A percentile compares a stretch with the other conserved stretches of the same genome.
phyloP scores from a whole-genome alignment of 192 early-diverging fungal species.

The Backusella mclennaniae region DNA sequence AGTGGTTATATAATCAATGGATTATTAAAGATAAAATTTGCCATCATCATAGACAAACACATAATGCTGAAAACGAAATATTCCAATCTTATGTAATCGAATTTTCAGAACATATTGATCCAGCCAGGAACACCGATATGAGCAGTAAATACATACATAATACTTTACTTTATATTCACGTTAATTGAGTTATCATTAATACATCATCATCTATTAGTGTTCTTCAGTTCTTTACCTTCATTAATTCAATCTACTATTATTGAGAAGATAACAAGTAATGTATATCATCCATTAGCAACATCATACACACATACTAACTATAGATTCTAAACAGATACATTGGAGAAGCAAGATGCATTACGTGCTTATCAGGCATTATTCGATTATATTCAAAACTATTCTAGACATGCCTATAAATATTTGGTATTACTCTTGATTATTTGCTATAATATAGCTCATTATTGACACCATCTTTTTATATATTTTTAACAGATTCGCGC shows the following conservation, averaged over 20 bases:
- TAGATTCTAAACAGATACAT: not conserved
- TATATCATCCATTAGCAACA: not conserved
- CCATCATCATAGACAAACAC: slow-evolving; percentile 16
- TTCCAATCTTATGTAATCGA: slow-evolving; percentile 29
- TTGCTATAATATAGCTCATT: not conserved
- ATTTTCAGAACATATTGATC: slow-evolving; percentile 25
- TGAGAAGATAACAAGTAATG: slow-evolving; percentile 29
- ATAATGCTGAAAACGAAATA: slow-evolving; percentile 20
- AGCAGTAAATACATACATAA: slow-evolving; percentile 11
- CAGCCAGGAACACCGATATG: slow-evolving; percentile 20
- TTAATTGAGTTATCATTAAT: not conserved
- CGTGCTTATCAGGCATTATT: slow-evolving; percentile 25
- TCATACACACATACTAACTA: slow-evolving; percentile 4
- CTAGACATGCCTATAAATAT: slow-evolving; percentile 30
- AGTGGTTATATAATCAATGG: not conserved
- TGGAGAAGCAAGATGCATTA: slow-evolving; percentile 20
- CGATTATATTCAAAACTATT: slow-evolving; percentile 29
- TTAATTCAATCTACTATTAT: slow-evolving; percentile 29
- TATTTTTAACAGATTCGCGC: slow-evolving; percentile 17
- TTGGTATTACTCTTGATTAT: slow-evolving; percentile 18
- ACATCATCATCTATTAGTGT: slow-evolving; percentile 8
- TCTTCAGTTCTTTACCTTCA: slow-evolving; percentile 25
- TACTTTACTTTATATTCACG: not conserved
- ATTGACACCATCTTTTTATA: not conserved
- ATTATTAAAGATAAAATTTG: not conserved